These are phyloP conservation scores for Rhodomyrtus psidioides DNA, from an alignment of 441 rosid genomes.

Conservation along the genomic window DNA sequence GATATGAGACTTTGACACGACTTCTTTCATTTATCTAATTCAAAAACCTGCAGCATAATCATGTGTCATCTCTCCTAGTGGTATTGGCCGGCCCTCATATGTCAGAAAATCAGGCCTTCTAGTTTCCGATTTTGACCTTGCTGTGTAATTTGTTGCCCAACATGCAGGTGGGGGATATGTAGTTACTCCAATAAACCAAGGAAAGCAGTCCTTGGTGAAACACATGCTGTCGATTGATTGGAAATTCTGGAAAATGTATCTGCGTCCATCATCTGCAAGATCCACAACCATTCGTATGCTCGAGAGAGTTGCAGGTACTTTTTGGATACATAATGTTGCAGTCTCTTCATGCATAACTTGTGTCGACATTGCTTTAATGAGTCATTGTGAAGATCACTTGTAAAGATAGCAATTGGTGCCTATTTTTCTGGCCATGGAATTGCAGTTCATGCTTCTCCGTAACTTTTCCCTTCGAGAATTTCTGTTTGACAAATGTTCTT, in stretches of 20 bases:
- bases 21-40: not conserved
- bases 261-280: constrained; percentile 54
- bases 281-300: constrained; percentile 71
- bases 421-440: not conserved
- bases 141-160: not conserved
- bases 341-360: not conserved
- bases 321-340: not conserved
- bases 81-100: not conserved
- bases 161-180: constrained; percentile 91
- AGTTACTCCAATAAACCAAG: constrained; percentile 61
- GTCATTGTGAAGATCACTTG: not conserved
- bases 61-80: not conserved
- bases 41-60: not conserved
- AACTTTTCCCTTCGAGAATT: not conserved
- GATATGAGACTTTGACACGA: not conserved
- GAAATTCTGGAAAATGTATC: constrained; percentile 72
- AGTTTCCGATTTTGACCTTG: not conserved
- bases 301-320: constrained; percentile 69
- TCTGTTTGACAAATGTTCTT: not conserved
- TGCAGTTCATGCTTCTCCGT: not conserved
- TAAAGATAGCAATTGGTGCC: not conserved
- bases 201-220: constrained; percentile 65
- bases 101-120: not conserved
- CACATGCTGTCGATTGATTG: constrained; percentile 95
- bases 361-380: not conserved